Evolutionary conservation across 208 protist genomes (phyloP).

Genomic region (Angomonas deanei): DNA sequence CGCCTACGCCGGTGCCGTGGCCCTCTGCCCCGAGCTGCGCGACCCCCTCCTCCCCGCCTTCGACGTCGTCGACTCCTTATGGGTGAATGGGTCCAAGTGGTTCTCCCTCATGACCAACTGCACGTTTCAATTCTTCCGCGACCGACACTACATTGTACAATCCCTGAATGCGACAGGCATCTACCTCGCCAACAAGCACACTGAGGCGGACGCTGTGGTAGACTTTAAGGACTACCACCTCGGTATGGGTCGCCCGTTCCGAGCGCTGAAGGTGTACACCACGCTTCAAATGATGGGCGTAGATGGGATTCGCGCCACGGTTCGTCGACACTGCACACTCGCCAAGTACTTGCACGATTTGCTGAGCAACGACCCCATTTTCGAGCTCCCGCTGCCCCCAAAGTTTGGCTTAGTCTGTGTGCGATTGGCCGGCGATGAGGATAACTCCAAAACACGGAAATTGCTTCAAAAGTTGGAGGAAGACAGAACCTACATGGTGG

Average conservation of each 20-base stretch:
- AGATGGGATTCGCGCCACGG: constrained; percentile 38
- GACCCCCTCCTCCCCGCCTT: constrained; percentile 21
- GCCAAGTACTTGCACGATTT: constrained; percentile 30
- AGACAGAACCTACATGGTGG: constrained; percentile 25
- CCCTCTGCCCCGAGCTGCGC: constrained; percentile 51
- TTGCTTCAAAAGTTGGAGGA: constrained; percentile 19
- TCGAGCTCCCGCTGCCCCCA: constrained; percentile 23
- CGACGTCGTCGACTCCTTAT: constrained; percentile 27
- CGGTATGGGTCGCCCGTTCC: constrained; percentile 51
- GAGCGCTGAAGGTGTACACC: constrained; percentile 59
- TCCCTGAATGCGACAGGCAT: constrained; percentile 37
- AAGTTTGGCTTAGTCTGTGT: constrained; percentile 47
- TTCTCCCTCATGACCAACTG: constrained; percentile 36
- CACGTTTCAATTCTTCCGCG: constrained; percentile 41
- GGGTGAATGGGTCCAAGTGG: constrained; percentile 69
- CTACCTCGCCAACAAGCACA: constrained; percentile 40
- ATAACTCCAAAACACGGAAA: constrained; percentile 19
- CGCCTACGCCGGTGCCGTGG: constrained; percentile 50
- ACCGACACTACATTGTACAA: constrained; percentile 29
- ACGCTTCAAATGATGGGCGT: constrained; percentile 47
- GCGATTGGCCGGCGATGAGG: constrained; percentile 16
- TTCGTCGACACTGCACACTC: constrained; percentile 31
- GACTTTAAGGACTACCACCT: constrained; percentile 78
- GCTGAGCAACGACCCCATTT: constrained; percentile 7
- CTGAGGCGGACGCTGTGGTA: constrained; percentile 19